A percentile compares a stretch with the other conserved stretches of the same genome.
phyloP scores from a whole-genome alignment of 805 yeast species.

The Kuraishia molischiana region DNA sequence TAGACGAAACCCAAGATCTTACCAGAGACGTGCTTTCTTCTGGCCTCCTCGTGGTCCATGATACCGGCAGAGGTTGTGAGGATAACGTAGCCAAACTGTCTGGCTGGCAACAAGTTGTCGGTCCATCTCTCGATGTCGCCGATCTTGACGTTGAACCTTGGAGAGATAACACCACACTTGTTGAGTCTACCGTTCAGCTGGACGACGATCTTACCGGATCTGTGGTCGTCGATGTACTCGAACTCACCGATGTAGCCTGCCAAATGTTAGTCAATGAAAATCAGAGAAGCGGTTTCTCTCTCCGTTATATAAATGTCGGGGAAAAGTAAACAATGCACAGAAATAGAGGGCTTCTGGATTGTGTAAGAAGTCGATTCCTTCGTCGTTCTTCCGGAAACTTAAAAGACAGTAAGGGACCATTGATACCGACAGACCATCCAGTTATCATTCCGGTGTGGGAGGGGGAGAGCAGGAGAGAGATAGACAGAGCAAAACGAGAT shows the following conservation, averaged over 20 bases:
- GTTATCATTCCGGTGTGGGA: constrained; percentile 88
- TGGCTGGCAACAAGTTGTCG: constrained; percentile 95
- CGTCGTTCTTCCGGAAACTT: constrained; percentile 82
- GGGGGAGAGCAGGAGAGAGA: constrained; percentile 21
- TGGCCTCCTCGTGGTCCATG: constrained; percentile 99
- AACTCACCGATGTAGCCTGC: constrained; percentile 87
- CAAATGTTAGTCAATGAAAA: constrained; percentile 15
- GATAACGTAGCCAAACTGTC: constrained; percentile 98
- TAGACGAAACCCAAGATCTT: constrained; percentile 97
- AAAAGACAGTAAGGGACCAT: constrained; percentile 95
- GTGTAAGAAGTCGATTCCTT: constrained; percentile 63
- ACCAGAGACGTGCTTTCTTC: constrained; percentile 99
- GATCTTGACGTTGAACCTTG: constrained; percentile 96
- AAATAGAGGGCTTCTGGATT: constrained; percentile 25
- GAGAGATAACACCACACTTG: constrained; percentile 98
- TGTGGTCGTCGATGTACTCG: constrained; percentile 98
- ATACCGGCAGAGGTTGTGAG: constrained; percentile 99
- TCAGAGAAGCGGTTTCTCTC: constrained; percentile 19
- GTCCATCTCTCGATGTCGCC: constrained; percentile 98
- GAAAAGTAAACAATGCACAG: constrained; percentile 56
- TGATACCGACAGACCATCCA: constrained; percentile 84
- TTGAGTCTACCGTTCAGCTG: constrained; percentile 97
- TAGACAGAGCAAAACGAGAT: constrained; percentile 12
- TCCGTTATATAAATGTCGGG: constrained; percentile 41
- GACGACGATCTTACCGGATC: constrained; percentile 96